Conservation (phyloP, 192 early-diverging fungal genomes). For the Coemansia sp. region DNA sequence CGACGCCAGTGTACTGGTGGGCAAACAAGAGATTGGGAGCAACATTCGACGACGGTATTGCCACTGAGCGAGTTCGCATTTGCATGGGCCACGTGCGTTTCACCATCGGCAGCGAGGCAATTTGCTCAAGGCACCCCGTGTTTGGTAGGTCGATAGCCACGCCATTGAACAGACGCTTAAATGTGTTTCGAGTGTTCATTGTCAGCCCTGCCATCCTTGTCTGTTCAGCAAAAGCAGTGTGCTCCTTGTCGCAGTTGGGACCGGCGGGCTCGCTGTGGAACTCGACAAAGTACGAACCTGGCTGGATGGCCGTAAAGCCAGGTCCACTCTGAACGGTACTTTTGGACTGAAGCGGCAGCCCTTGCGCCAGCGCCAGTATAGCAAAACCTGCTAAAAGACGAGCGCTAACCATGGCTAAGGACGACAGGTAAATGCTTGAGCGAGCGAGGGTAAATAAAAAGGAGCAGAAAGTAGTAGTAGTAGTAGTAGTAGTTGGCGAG, state of each 20-base stretch:
- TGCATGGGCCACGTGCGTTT: constrained; percentile 53
- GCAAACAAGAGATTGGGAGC: constrained; percentile 52
- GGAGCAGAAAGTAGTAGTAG: not conserved
- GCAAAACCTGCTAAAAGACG: constrained; percentile 10
- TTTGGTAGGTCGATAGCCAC: constrained; percentile 48
- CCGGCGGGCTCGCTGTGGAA: constrained; percentile 48
- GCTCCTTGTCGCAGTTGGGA: constrained; percentile 30
- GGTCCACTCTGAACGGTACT: constrained; percentile 4
- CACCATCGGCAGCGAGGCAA: constrained; percentile 34
- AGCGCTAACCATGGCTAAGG: constrained; percentile 14
- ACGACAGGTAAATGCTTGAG: not conserved
- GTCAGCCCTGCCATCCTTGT: constrained; percentile 26
- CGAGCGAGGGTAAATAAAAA: not conserved
- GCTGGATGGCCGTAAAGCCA: constrained; percentile 25
- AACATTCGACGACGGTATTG: constrained; percentile 44
- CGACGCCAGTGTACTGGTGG: constrained; percentile 62
- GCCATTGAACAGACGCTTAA: constrained; percentile 53
- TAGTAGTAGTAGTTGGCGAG: not conserved
- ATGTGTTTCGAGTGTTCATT: constrained; percentile 38
- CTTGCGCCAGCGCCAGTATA: constrained; percentile 13
- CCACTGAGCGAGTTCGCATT: constrained; percentile 40
- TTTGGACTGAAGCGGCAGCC: constrained; percentile 17
- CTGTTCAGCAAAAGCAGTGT: constrained; percentile 28
- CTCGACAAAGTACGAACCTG: constrained; percentile 47
- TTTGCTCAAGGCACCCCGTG: constrained; percentile 29